Base-by-base conservation (phyloP, 345 rosid species). In the Odontarrhena argentea region DNA sequence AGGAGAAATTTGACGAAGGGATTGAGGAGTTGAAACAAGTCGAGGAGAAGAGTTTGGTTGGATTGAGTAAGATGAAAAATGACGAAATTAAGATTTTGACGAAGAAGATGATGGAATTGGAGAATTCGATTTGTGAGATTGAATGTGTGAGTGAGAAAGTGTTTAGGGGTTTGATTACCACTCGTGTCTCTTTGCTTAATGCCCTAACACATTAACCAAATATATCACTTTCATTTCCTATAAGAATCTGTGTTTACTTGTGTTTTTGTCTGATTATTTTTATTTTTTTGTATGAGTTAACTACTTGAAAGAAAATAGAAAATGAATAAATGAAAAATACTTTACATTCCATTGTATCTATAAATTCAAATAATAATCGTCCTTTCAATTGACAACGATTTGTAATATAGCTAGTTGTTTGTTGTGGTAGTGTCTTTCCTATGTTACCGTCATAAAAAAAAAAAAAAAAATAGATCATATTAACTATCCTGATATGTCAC, bases 101-200 rank as follows among this genome's bases (percentile, higher is more conserved):
- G 65, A 71, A 70, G 68, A 76, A 58, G 42, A 76, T 76, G 79
- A 53, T 52, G 69, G 69, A 71, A 0, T 53, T 76, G n/a, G 79
- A 76, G 42, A 55, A 58, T 52, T 66, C 76, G 35, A 65, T 60
- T 0, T 40, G 58, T 32, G 76, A 54, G 45, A 71, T 76, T 6
- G 79, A 76, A 60, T 59, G 47, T 60, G 73, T 47, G 9, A 71
- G 69, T 43, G 76, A 76, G 65, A 76, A 70, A 66, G 76, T 76
- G 71, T 70, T 71, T 65, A 76, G 79, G 73, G 67, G 76, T 52
- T 60, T 76, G 65, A 76, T 76, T 60, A 54, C 38, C 28, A 76
- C 79, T 70, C 75, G 79, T 0, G 79, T 76, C 41, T 76, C 79
- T 1, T 8, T 76, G 65, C 79, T 76, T 42, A 76, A 76, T 60